A percentile compares a stretch with the other conserved stretches of the same genome.
Conservation (phyloP, 306 rosid species). For the Adenanthera pavonina region DNA sequence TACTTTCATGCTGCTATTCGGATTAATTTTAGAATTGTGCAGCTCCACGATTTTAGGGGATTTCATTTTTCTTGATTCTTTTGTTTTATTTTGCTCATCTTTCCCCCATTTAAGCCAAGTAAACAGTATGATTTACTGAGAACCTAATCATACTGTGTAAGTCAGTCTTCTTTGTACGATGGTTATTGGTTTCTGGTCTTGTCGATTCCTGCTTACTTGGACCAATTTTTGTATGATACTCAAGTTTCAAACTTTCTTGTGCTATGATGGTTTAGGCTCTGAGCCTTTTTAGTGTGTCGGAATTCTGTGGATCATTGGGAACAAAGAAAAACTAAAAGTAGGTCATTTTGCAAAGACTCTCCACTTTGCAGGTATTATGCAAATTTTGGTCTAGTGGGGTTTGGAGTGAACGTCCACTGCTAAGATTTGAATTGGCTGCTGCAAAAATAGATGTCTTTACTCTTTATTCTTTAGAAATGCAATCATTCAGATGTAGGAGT, state of each 20-base stretch:
- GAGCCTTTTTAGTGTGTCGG: not conserved
- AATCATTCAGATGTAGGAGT: not conserved
- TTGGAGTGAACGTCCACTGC: not conserved
- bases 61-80: slow-evolving; percentile 32
- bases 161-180: slow-evolving; percentile 6
- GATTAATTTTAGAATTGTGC: not conserved
- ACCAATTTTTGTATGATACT: slow-evolving; percentile 10
- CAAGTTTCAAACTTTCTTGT: not conserved
- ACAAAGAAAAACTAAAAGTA: not conserved
- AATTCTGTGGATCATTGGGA: not conserved
- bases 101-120: not conserved
- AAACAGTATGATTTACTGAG: slow-evolving; percentile 35
- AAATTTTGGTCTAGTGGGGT: slow-evolving; percentile 9
- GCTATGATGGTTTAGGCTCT: not conserved
- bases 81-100: not conserved
- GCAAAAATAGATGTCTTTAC: not conserved
- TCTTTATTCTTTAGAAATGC: not conserved
- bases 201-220: not conserved
- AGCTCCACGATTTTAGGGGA: slow-evolving; percentile 18
- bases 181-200: not conserved
- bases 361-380: slow-evolving; percentile 30
- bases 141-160: not conserved
- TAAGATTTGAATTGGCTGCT: slow-evolving; percentile 27
- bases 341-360: not conserved
- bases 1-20: not conserved